A percentile compares a stretch with the other conserved stretches of the same genome.
These are phyloP conservation scores for Cryoendolithus antarcticus DNA, from an alignment of 2,329 filamentous ascomycete genomes.

Conservation along the genomic window DNA sequence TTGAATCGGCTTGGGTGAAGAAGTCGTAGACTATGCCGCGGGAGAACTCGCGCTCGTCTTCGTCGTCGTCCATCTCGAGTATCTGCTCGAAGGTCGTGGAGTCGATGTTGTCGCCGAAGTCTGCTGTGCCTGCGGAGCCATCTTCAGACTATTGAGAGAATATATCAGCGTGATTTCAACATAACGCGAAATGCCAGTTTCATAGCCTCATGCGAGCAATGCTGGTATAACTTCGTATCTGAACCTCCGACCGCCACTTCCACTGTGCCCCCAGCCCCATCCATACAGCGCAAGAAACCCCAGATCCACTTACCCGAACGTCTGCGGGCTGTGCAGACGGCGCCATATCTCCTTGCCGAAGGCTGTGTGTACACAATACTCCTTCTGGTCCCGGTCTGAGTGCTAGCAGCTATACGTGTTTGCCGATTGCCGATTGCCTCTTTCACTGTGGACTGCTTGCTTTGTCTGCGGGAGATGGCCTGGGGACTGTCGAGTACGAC, in stretches of 20 bases:
- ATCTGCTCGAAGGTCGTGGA: conserved; percentile 78
- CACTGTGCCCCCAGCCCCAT: conserved; percentile 1
- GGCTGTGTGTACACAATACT: neutral
- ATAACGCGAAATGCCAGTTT: neutral
- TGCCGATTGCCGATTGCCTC: no score
- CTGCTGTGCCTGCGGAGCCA: conserved; percentile 38
- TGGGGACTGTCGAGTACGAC: no score
- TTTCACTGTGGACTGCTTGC: no score
- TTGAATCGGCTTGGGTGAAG: conserved; percentile 79
- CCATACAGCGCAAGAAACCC: conserved; percentile 3
- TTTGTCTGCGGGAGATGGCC: no score
- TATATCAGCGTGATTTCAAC: neutral
- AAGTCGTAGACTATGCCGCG: conserved; percentile 80
- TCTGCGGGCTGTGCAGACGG: conserved; percentile 11
- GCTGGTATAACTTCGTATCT: neutral
- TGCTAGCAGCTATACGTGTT: no score
- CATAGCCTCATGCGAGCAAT: neutral
- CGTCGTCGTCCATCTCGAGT: conserved; percentile 93
- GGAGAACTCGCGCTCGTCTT: conserved; percentile 76
- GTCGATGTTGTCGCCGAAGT: conserved; percentile 69
- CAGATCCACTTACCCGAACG: conserved; percentile 13
- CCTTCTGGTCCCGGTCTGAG: no score
- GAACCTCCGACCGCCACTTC: neutral
- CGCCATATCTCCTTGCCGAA: conserved; percentile 10
- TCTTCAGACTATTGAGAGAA: conserved; percentile 31